Percentiles rank a stretch among this genome's conserved stretches.
These are phyloP conservation scores for Gossypium arboreum DNA, from an alignment of 345 rosid genomes.

Conservation along the genomic window DNA sequence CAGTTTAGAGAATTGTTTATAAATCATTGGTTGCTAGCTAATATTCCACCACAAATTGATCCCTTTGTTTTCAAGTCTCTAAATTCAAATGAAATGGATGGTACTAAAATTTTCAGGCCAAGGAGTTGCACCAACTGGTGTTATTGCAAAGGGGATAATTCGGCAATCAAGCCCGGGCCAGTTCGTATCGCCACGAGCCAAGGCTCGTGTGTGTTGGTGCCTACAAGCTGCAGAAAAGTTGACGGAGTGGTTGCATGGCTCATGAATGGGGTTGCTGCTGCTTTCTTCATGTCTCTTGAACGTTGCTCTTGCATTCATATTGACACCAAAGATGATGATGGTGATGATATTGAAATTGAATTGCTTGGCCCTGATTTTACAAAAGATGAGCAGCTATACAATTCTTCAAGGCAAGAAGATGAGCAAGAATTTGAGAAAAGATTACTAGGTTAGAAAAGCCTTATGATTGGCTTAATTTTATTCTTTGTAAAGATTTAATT, in stretches of 20 bases:
- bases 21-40: not conserved
- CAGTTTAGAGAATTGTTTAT: not conserved
- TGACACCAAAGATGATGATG: constrained; percentile 37
- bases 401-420: not conserved
- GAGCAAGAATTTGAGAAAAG: not conserved
- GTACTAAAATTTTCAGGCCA: not conserved
- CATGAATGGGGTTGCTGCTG: constrained; percentile 29
- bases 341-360: not conserved
- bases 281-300: constrained; percentile 42
- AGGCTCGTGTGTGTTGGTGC: not conserved
- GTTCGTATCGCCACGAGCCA: not conserved
- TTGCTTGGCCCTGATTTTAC: not conserved
- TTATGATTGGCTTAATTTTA: too few relatives aligned
- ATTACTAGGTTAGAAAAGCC: too few relatives aligned
- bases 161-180: not conserved
- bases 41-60: not conserved
- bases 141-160: not conserved
- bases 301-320: constrained; percentile 35
- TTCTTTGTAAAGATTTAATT: too few relatives aligned
- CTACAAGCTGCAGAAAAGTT: constrained; percentile 10
- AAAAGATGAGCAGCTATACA: not conserved
- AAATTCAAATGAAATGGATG: not conserved
- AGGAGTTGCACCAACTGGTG: not conserved
- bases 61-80: not conserved
- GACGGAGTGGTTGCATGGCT: constrained; percentile 32